phyloP scores from a whole-genome alignment of 139 green algal genomes.

The Tetraselmis striata region DNA sequence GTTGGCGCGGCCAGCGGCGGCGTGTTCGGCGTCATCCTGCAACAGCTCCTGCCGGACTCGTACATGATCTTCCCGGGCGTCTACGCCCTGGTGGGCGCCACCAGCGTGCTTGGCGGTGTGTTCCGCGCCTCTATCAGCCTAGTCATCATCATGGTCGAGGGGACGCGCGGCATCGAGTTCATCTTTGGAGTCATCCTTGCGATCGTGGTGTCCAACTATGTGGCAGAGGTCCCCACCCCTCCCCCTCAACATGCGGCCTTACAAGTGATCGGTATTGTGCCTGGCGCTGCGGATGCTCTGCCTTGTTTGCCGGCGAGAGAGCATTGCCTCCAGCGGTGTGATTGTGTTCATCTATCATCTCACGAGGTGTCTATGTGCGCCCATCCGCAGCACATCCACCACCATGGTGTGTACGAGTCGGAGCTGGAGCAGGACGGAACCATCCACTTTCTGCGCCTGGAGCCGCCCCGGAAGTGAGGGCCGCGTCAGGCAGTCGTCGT shows the following conservation, averaged over 20 bases:
- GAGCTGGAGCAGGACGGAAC: conserved; percentile 75
- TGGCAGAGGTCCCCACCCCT: conserved; percentile 31
- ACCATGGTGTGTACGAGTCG: conserved; percentile 80
- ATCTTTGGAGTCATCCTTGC: conserved; percentile 77
- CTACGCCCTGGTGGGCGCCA: conserved; percentile 74
- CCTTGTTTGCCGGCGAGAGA: too few relatives aligned
- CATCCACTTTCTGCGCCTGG: conserved; percentile 66
- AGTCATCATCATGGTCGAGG: conserved; percentile 59
- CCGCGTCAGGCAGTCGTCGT: not conserved
- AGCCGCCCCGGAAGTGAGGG: conserved; percentile 54
- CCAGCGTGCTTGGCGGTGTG: conserved; percentile 74
- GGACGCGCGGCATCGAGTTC: conserved; percentile 71
- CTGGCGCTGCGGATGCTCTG: too few relatives aligned
- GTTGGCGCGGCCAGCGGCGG: conserved; percentile 57
- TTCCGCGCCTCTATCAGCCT: conserved; percentile 83
- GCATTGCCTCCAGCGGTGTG: too few relatives aligned
- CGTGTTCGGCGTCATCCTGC: conserved; percentile 55
- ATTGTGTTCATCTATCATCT: too few relatives aligned
- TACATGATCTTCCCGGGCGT: conserved; percentile 59
- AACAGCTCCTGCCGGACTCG: conserved; percentile 44
- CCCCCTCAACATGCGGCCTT: too few relatives aligned
- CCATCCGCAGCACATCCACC: conserved; percentile 64
- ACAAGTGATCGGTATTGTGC: too few relatives aligned
- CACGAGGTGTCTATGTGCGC: too few relatives aligned
- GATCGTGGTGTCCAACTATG: conserved; percentile 73